phyloP scores from a whole-genome alignment of 257 asterid species.

The Pogostemon cablin region DNA sequence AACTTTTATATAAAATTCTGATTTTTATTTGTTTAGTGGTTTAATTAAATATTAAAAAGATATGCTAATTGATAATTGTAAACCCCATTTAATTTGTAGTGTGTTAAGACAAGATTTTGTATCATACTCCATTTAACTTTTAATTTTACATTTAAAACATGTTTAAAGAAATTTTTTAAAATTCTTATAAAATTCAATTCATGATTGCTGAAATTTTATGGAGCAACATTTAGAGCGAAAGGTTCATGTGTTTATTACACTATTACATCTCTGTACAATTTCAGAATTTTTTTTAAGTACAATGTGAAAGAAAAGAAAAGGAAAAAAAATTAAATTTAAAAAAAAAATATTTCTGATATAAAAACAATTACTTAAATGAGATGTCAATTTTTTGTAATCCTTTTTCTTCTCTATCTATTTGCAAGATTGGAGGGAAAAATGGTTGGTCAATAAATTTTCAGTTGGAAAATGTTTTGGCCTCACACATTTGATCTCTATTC shows the following conservation, averaged over 20 bases:
- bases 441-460: slow-evolving; percentile 37
- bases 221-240: neutral
- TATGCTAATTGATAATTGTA: too few relatives aligned
- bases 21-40: too few relatives aligned
- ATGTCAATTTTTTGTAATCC: slow-evolving; percentile 16
- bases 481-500: slow-evolving; percentile 40
- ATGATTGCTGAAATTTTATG: neutral
- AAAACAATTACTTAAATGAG: neutral
- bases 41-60: too few relatives aligned
- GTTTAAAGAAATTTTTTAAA: too few relatives aligned
- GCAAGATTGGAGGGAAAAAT: slow-evolving; percentile 37
- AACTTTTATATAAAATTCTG: too few relatives aligned
- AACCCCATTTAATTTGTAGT: too few relatives aligned
- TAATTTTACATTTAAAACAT: too few relatives aligned
- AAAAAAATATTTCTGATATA: neutral
- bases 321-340: neutral
- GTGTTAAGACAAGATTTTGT: too few relatives aligned
- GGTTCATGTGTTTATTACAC: neutral
- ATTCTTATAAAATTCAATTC: too few relatives aligned
- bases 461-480: slow-evolving; percentile 35
- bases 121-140: too few relatives aligned
- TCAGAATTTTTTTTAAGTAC: neutral
- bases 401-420: slow-evolving; percentile 18
- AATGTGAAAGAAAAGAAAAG: neutral
- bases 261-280: too few relatives aligned